Conservation (phyloP, 2,329 filamentous ascomycete species). For the Botrytis fragariae region DNA sequence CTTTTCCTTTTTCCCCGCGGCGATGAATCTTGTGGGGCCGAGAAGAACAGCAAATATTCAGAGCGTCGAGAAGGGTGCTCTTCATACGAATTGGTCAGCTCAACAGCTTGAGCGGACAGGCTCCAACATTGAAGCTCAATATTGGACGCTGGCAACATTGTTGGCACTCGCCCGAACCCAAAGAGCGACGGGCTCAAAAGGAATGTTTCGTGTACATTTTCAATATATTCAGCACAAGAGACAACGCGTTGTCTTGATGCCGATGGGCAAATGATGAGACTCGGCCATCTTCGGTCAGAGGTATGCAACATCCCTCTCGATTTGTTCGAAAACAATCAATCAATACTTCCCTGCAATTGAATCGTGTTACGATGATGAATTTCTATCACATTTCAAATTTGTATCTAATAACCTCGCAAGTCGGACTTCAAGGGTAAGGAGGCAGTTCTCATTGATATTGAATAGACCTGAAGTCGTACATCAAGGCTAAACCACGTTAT, state of each 20-base stretch:
- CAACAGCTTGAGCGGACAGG: neutral
- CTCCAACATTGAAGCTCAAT: slow-evolving; percentile 4
- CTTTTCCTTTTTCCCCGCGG: slow-evolving; percentile 17
- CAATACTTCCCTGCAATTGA: slow-evolving; percentile 16
- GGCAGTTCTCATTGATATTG: neutral
- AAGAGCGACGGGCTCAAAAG: neutral
- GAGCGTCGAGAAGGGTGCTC: neutral
- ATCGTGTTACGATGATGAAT: neutral
- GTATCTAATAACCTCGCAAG: neutral
- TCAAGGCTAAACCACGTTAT: slow-evolving; percentile 13
- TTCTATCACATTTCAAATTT: slow-evolving; percentile 15
- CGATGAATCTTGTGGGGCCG: slow-evolving; percentile 17
- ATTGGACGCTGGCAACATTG: neutral
- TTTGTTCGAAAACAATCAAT: slow-evolving; percentile 18
- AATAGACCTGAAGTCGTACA: neutral
- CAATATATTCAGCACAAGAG: neutral
- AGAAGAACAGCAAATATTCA: neutral
- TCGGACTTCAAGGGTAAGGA: neutral
- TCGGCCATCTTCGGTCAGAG: slow-evolving; percentile 18
- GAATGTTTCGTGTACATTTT: neutral
- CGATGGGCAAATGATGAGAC: slow-evolving; percentile 18
- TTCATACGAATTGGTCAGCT: neutral
- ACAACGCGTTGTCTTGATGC: neutral
- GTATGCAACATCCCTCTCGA: slow-evolving; percentile 19
- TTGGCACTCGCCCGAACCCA: slow-evolving; percentile 4